These are phyloP conservation scores for Barnettozyma populi DNA, from an alignment of 805 yeast genomes.

Conservation along the genomic window DNA sequence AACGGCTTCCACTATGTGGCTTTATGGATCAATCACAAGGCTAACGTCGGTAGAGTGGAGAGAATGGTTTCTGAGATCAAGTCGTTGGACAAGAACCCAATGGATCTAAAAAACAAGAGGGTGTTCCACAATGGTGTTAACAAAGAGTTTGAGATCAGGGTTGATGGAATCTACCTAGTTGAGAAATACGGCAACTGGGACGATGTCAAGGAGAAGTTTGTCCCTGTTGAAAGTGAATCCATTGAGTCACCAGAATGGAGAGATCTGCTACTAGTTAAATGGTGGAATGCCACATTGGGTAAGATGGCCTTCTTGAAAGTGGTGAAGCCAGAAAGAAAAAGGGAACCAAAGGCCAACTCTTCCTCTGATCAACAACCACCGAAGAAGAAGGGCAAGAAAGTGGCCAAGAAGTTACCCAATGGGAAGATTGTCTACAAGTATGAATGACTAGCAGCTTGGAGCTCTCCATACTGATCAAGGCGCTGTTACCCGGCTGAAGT, in stretches of 20 bases:
- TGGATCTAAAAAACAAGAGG: slow-evolving; percentile 20
- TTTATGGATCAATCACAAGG: slow-evolving; percentile 43
- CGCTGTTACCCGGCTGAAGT: background rate
- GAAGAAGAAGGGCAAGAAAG: slow-evolving; percentile 36
- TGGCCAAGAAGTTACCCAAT: slow-evolving; percentile 43
- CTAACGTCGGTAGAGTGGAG: slow-evolving; percentile 53
- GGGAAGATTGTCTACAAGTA: slow-evolving; percentile 46
- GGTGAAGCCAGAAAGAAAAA: slow-evolving; percentile 7
- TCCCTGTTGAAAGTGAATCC: slow-evolving; percentile 41
- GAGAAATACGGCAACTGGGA: slow-evolving; percentile 31
- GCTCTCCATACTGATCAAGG: no score
- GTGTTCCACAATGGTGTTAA: slow-evolving; percentile 30
- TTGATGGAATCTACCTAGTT: slow-evolving; percentile 53
- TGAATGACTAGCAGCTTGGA: background rate
- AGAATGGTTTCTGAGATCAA: slow-evolving; percentile 47
- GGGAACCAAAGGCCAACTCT: slow-evolving; percentile 8
- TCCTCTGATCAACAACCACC: slow-evolving; percentile 24
- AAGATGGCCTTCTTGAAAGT: slow-evolving; percentile 18
- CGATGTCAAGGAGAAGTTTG: slow-evolving; percentile 33
- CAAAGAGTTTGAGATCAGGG: slow-evolving; percentile 48
- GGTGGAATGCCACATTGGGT: slow-evolving; percentile 45
- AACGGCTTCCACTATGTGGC: slow-evolving; percentile 55
- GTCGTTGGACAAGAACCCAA: slow-evolving; percentile 54
- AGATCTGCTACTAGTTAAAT: slow-evolving; percentile 41
- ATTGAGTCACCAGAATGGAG: slow-evolving; percentile 42